Evolutionary conservation across 805 yeast species (phyloP), one percentile per base, ranked within the genome.

Genomic region (Sporopachydermia quercuum): DNA sequence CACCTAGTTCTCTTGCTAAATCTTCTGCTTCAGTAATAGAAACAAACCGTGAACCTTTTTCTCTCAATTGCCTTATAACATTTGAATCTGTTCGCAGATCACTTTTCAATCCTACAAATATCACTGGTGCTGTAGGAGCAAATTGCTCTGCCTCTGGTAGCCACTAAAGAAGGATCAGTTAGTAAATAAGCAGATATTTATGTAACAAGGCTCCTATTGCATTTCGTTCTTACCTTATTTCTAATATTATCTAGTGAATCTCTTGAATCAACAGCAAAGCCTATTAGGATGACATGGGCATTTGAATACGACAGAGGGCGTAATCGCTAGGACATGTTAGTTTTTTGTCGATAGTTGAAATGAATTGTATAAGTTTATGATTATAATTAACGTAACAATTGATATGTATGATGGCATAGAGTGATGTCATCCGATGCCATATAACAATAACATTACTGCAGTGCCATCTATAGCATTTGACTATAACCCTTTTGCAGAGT

Each of bases 221-320:
- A 19, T 6, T 19, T 13, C 6, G 30, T 19, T 13, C 47, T 15
- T 19, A 48, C 51, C 35, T 87, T 87, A 33, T 75, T 63, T 35
- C 78, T 67, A 3, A 94, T 94, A 51, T 84, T 86, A 37, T 74
- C 80, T 38, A 87, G 61, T 0, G 94, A 82, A 49, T 87, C 96
- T 1, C 84, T 86, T 18, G 74, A 76, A 55, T 87, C 83, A 15
- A 86, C 64, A 0, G 96, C 84, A 60, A 82, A 87, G 0, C 89
- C 96, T 40, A 86, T 78, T 40, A 86, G 61, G 39, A 87, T 78
- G 41, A 83, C 81, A 56, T 87, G 82, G 2, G 96, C 93, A 50
- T 83, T 79, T 6, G 87, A 73, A 53, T 87, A 87, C 16, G 94
- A 80, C 47, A 87, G 63, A 1, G 96, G 96, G 45, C 96, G 71